Percentiles rank a stretch among this genome's conserved stretches.
These are phyloP conservation scores for Starmerella bombicola DNA, from an alignment of 805 yeast genomes.

Conservation along the genomic window DNA sequence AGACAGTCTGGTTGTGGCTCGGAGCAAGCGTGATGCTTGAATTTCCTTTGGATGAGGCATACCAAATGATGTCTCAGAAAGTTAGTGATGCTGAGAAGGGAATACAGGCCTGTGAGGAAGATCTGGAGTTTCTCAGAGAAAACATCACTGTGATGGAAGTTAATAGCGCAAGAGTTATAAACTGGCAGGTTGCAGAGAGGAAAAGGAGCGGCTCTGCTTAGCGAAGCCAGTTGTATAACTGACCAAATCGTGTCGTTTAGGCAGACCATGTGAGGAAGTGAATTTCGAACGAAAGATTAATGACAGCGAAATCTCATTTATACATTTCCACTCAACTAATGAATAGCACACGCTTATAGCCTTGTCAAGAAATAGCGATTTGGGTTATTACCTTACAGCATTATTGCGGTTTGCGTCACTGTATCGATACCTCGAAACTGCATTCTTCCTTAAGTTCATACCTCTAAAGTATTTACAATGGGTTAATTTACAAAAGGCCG, in stretches of 20 bases:
- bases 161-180: slow-evolving; percentile 65
- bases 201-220: slow-evolving; percentile 7
- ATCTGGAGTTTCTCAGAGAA: slow-evolving; percentile 68
- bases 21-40: slow-evolving; percentile 98
- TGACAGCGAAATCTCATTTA: too few species aligned
- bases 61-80: slow-evolving; percentile 50
- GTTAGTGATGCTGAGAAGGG: slow-evolving; percentile 50
- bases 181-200: slow-evolving; percentile 31
- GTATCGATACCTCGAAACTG: too few species aligned
- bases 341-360: too few species aligned
- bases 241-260: background rate
- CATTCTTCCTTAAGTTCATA: too few species aligned
- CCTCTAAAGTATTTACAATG: too few species aligned
- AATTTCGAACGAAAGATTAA: too few species aligned
- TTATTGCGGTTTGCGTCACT: too few species aligned
- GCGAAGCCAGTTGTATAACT: background rate
- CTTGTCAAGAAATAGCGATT: too few species aligned
- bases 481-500: too few species aligned
- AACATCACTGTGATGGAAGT: slow-evolving; percentile 97
- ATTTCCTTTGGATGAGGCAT: slow-evolving; percentile 81
- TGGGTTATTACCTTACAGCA: too few species aligned
- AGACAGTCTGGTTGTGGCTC: slow-evolving; percentile 79
- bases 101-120: slow-evolving; percentile 58
- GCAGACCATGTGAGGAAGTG: too few species aligned
- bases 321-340: too few species aligned